Evolutionary conservation across 202 grass and related monocot species (phyloP).

Genomic region (Elaeis oleifera): DNA sequence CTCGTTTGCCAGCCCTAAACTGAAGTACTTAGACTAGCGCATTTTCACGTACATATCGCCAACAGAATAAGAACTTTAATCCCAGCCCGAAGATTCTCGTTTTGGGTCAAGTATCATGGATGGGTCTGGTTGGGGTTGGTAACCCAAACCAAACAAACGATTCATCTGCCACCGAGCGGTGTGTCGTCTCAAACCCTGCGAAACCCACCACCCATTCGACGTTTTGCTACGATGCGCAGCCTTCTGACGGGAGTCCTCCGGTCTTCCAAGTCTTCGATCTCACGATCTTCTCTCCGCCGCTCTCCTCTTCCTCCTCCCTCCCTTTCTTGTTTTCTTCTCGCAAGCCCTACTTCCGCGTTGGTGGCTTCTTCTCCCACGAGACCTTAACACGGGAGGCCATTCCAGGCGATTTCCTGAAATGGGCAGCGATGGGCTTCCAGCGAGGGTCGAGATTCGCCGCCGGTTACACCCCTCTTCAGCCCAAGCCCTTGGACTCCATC

Average conservation of each 20-base stretch:
- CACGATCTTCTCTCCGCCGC: slow-evolving; percentile 6
- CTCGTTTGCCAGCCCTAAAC: too few species aligned
- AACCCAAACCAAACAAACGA: too few species aligned
- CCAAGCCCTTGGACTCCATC: slow-evolving; percentile 55
- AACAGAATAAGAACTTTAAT: too few species aligned
- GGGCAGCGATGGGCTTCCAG: slow-evolving; percentile 22
- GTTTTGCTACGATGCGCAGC: slow-evolving; percentile 35
- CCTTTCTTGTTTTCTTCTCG: neutral
- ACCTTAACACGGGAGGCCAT: neutral
- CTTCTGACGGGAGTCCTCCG: slow-evolving; percentile 32
- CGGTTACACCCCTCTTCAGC: slow-evolving; percentile 71
- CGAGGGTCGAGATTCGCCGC: slow-evolving; percentile 57
- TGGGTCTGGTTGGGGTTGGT: too few species aligned
- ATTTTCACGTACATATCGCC: too few species aligned
- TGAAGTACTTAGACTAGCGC: too few species aligned
- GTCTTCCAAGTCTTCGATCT: slow-evolving; percentile 1
- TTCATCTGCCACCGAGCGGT: too few species aligned
- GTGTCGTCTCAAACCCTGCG: neutral
- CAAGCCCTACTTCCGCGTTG: neutral
- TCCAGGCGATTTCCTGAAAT: slow-evolving; percentile 22
- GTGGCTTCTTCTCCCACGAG: neutral
- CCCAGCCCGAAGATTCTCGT: too few species aligned
- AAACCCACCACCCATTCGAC: neutral
- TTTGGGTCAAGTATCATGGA: too few species aligned
- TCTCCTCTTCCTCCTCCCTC: neutral